Base-by-base conservation (phyloP, 1,139 yeast genomes). In the Candida pseudocylindracea region DNA sequence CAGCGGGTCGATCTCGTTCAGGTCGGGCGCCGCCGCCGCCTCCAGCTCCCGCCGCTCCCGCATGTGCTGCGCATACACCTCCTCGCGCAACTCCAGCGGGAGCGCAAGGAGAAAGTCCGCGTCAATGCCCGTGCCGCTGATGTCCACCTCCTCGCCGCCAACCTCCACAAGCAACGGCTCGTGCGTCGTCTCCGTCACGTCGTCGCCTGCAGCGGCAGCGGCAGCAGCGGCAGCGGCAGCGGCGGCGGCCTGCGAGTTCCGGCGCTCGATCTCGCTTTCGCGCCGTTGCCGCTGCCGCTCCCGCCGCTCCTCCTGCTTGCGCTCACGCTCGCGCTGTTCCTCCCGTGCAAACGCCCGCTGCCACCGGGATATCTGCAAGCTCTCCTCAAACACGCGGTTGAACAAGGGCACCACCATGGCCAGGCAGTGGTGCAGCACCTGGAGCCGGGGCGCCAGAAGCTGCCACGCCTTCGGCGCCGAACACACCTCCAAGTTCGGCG, bases 31-130 rank as follows among this genome's bases (percentile, higher is more conserved):
- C 2, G 54, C 46, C 29, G 52, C 55, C 11, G 55, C 49, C 4
- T 72, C 71, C 55, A 55, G 74, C 41, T 61, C 69, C 34, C 72
- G 45, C 38, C 66, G 46, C 40, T 81, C 93, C 31, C 88, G 59
- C 5, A 83, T 59, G 46, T 83, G 93, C 42, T 83, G 92, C 0
- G 91, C 71, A 44, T 81, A 71, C 0, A 83, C 96, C 45, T 85
- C 95, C 41, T 83, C 93, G 34, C 94, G 60, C 78, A 85, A 78
- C 34, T 80, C 92, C 32, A 79, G 93, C 0, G 96, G 96, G 29
- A 85, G 59, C 0, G 94, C 95, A 42, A 75, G 79, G 39, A 85
- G 61, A 46, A 83, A 85, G 42, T 78, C 91, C 0, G 93, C 93
- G 50, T 85, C 95, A 37, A 85, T 81, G 36, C 81, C 95, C 3